Evolutionary conservation across 768 basidiomycete species (phyloP).

Genomic region (Tulasnella sp.): DNA sequence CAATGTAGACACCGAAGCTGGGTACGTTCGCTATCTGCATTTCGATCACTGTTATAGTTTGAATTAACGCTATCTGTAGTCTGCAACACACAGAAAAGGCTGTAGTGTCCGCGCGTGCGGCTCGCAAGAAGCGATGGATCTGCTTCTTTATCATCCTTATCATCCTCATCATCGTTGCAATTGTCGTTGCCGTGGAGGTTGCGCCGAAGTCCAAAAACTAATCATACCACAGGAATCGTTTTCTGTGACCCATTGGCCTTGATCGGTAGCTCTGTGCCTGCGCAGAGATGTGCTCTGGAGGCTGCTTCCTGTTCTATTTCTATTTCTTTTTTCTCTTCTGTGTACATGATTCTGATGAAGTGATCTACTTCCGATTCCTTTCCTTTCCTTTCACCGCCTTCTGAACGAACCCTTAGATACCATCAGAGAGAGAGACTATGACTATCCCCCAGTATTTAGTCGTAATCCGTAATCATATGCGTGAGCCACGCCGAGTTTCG

Average conservation of each 20-base stretch:
- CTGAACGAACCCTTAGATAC: no score
- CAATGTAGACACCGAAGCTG: constrained; percentile 34
- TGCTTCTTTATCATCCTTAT: constrained; percentile 70
- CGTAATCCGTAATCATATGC: no score
- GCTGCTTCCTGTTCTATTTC: background rate
- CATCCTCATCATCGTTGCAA: constrained; percentile 55
- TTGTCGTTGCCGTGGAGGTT: constrained; percentile 50
- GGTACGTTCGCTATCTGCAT: constrained; percentile 23
- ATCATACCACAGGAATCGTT: no score
- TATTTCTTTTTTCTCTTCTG: background rate
- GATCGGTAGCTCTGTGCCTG: no score
- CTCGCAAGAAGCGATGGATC: constrained; percentile 95
- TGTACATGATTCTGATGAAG: background rate
- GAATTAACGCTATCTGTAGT: constrained; percentile 32
- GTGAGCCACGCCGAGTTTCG: no score
- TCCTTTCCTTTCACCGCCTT: no score
- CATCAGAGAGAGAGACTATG: no score
- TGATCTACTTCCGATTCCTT: no score
- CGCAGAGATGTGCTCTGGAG: background rate
- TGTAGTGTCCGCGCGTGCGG: constrained; percentile 72
- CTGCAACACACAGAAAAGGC: constrained; percentile 78
- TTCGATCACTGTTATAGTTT: background rate
- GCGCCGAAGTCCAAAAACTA: constrained; percentile 35
- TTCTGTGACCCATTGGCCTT: no score
- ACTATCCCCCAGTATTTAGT: no score